Conservation (phyloP, 495 filamentous ascomycete species). For the Darksidea phi region DNA sequence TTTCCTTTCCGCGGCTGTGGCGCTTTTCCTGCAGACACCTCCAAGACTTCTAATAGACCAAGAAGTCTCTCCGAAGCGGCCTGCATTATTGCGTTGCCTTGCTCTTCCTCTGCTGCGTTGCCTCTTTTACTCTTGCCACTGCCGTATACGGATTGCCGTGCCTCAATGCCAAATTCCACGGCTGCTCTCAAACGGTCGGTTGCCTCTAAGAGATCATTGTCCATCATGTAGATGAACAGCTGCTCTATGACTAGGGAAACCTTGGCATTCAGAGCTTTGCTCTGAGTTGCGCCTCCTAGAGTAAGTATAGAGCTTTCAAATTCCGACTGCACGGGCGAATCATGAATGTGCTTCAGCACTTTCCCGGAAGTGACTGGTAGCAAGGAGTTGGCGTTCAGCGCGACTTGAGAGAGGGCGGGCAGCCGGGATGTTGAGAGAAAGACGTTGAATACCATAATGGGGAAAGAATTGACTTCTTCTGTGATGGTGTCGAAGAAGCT, state of each 20-base stretch:
- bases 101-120: constrained; percentile 20
- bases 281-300: constrained; percentile 62
- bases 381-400: constrained; percentile 65
- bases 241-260: constrained; percentile 74
- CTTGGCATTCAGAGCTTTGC: constrained; percentile 72
- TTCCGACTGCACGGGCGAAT: constrained; percentile 44
- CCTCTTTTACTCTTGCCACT: constrained; percentile 46
- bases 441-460: constrained; percentile 69
- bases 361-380: constrained; percentile 59
- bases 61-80: constrained; percentile 18
- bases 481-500: constrained; percentile 68
- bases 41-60: constrained; percentile 29
- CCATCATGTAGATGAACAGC: constrained; percentile 48
- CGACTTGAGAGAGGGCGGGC: constrained; percentile 54
- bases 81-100: constrained; percentile 18
- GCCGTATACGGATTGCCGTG: constrained; percentile 55
- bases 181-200: constrained; percentile 51
- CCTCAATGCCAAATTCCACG: constrained; percentile 62
- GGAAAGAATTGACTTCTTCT: constrained; percentile 63
- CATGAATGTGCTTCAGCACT: constrained; percentile 51
- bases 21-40: constrained; percentile 15
- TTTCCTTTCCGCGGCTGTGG: constrained; percentile 3
- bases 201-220: constrained; percentile 44
- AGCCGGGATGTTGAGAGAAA: constrained; percentile 56
- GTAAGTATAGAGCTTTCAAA: constrained; percentile 71